phyloP scores from a whole-genome alignment of 1,284 basidiomycete species.

The Apiotrichum gamsii region DNA sequence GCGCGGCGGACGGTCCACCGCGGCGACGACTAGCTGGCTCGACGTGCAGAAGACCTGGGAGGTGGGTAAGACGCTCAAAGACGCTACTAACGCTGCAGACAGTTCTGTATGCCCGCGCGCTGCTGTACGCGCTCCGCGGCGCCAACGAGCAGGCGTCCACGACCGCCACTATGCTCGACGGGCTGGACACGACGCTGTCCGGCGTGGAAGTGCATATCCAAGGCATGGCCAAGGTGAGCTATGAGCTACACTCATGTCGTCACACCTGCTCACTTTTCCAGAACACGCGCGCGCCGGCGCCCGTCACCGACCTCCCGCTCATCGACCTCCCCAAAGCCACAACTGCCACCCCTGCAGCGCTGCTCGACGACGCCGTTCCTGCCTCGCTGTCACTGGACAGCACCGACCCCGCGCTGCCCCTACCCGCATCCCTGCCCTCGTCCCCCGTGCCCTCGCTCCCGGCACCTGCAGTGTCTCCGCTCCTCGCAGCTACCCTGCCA shows the following conservation, averaged over 20 bases:
- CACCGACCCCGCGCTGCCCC: not conserved
- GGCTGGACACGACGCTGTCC: conserved; percentile 16
- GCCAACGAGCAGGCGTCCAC: conserved; percentile 36
- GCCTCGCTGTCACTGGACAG: conserved; percentile 8
- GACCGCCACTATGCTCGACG: conserved; percentile 13
- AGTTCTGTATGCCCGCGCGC: conserved; percentile 33
- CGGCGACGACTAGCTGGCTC: conserved; percentile 22
- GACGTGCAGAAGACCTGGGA: conserved; percentile 41
- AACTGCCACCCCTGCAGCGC: conserved; percentile 3
- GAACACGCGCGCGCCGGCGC: conserved; percentile 10
- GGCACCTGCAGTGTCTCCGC: not conserved
- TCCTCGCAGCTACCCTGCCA: not conserved
- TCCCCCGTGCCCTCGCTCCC: conserved; percentile 1
- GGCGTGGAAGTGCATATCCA: conserved; percentile 18
- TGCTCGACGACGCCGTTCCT: conserved; percentile 11
- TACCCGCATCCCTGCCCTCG: not conserved
- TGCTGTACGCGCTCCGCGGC: conserved; percentile 28
- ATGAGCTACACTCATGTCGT: too few species aligned
- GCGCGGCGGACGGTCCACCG: not conserved
- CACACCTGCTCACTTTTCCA: conserved; percentile 6
- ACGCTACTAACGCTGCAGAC: too few species aligned
- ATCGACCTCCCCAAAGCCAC: conserved; percentile 7
- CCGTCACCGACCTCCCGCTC: conserved; percentile 3
- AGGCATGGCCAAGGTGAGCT: conserved; percentile 8
- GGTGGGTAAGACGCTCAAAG: too few species aligned